A percentile compares a stretch with the other conserved stretches of the same genome.
These are phyloP conservation scores for Umbellularia californica DNA, from an alignment of 164 flowering plant species.

Conservation along the genomic window DNA sequence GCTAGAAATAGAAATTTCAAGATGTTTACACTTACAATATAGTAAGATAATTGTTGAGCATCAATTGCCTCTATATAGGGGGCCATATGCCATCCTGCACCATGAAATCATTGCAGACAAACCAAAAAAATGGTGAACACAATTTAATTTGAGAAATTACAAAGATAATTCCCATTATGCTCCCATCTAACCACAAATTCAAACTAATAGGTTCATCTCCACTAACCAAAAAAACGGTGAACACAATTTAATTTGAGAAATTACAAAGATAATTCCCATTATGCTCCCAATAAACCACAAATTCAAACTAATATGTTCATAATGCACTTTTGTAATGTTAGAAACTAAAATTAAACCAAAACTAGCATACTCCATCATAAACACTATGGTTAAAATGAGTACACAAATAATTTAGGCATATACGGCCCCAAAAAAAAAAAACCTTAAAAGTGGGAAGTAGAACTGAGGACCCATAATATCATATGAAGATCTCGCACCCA, in stretches of 20 bases:
- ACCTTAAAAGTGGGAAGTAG: no score
- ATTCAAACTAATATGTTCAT: not conserved
- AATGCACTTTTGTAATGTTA: not conserved
- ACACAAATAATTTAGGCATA: not conserved
- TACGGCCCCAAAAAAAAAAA: no score
- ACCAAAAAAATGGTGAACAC: not conserved
- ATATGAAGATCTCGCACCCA: no score
- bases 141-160: not conserved
- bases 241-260: not conserved
- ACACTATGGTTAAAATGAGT: not conserved
- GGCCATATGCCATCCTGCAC: slow-evolving; percentile 93
- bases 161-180: not conserved
- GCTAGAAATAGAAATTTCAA: not conserved
- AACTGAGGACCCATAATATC: no score
- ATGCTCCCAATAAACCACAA: not conserved
- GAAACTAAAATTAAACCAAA: not conserved
- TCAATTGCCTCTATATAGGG: slow-evolving; percentile 93
- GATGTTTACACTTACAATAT: slow-evolving; percentile 43
- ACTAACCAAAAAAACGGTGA: not conserved
- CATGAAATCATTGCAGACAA: not conserved
- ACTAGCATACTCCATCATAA: not conserved
- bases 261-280: not conserved
- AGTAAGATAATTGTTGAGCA: slow-evolving; percentile 54
- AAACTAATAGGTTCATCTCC: not conserved
- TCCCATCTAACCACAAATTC: not conserved